These are phyloP conservation scores for Trichosporon faecale DNA, from an alignment of 1,284 basidiomycete genomes.

Conservation along the genomic window DNA sequence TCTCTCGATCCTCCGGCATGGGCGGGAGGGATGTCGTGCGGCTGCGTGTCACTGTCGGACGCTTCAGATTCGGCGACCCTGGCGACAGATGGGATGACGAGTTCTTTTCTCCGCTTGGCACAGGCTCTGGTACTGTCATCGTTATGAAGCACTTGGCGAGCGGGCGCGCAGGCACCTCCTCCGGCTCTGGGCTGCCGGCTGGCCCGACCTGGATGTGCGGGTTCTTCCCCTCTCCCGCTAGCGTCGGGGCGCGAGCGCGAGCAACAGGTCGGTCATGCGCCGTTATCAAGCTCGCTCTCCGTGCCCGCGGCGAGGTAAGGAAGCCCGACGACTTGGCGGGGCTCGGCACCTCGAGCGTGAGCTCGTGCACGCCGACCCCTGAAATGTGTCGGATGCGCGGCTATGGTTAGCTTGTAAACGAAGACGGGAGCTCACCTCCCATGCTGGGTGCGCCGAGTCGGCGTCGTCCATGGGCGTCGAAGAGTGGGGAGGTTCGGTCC, in stretches of 20 bases:
- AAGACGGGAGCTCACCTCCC: constrained; percentile 6
- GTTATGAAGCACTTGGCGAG: constrained; percentile 40
- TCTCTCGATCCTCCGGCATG: not conserved
- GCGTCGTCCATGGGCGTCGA: constrained; percentile 8
- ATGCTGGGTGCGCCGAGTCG: constrained; percentile 13
- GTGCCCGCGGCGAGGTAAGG: not conserved
- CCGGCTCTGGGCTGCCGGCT: constrained; percentile 15
- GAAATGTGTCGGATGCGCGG: constrained; percentile 41
- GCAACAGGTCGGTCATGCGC: not conserved
- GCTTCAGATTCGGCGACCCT: not conserved
- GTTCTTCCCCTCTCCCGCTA: constrained; percentile 41
- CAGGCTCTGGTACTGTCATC: constrained; percentile 25
- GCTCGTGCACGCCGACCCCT: constrained; percentile 46
- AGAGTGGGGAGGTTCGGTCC: not conserved
- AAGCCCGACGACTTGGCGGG: constrained; percentile 8
- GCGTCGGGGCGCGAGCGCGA: constrained; percentile 37
- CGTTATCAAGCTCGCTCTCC: constrained; percentile 8
- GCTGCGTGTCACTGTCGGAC: not conserved
- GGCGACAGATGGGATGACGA: not conserved
- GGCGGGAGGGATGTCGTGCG: constrained; percentile 22
- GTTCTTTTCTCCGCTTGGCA: not conserved
- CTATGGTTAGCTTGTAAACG: constrained; percentile 22
- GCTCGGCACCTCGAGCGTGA: constrained; percentile 28
- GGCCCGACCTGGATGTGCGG: constrained; percentile 6
- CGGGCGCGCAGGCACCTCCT: constrained; percentile 19